Base-by-base conservation (phyloP, 2,329 filamentous ascomycete species). In the Fusarium falciforme region DNA sequence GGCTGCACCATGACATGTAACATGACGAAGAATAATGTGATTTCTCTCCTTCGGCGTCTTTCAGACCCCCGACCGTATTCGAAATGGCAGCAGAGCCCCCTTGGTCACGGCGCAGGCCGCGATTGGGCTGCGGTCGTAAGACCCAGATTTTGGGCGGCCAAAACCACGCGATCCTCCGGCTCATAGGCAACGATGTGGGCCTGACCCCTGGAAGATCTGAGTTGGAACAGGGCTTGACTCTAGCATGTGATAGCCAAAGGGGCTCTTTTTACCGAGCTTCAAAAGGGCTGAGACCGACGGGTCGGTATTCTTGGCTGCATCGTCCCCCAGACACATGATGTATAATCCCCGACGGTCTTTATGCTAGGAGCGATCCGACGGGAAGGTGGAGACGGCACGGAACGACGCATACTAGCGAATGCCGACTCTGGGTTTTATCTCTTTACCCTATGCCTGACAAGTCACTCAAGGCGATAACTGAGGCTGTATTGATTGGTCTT, bases 151-250 rank as follows among this genome's bases (percentile, higher is more conserved):
- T 20, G 11, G 27, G 42, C 42, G 16, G 2, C 54, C 33, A 59
- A 40, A 38, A 72, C 52, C 71, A 69, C 71, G 54, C 72, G 72
- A 74, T 69, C 44, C 63, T 11, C 11, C 68, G 72, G 72, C 35
- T 74, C 36, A 60, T 44, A 72, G 64, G 71, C 67, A 54, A 64
- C 22, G 25, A 5, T 25, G 59, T 61, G 59, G 59, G 54, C 33
- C 54, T 25, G 2, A 57, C 20, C 54, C 33, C 31, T 35, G 25
- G 29, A n/a, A 66, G 70, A 71, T 71, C 66, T 71, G 20, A 20
- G 20, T 33, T 55, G 36, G 31, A 27, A 17, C 54, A 36, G 12
- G n/a, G 29, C 20, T 27, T 9, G 1, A 14, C 5, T 44, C 29
- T 29, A 14, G 12, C 55, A 59, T 59, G 55, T 59, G 55, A 57